Evolutionary conservation across 2,329 filamentous ascomycete genomes (phyloP).

Genomic region (Escovopsis weberi): DNA sequence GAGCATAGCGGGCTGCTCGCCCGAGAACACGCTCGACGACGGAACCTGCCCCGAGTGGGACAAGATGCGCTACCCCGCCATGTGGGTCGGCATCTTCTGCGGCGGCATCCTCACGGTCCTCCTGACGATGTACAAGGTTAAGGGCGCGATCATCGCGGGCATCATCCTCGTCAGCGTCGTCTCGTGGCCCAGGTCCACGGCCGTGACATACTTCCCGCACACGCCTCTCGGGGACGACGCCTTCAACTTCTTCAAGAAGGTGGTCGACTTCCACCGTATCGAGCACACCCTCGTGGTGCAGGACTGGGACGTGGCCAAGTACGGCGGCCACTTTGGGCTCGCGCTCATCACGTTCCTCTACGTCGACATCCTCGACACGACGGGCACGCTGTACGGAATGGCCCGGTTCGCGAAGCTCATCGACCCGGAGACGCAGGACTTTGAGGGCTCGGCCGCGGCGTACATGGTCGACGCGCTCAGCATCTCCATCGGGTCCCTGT

Average conservation of each 20-base stretch:
- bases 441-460: slow-evolving; percentile 70
- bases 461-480: slow-evolving; percentile 69
- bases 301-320: slow-evolving; percentile 54
- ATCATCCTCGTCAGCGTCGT: slow-evolving; percentile 77
- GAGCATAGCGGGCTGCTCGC: slow-evolving; percentile 57
- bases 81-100: slow-evolving; percentile 85
- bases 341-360: slow-evolving; percentile 83
- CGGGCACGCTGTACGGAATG: slow-evolving; percentile 81
- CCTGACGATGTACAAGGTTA: slow-evolving; percentile 73
- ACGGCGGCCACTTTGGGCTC: slow-evolving; percentile 64
- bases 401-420: slow-evolving; percentile 69
- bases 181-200: slow-evolving; percentile 67
- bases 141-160: slow-evolving; percentile 72
- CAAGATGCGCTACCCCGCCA: slow-evolving; percentile 70
- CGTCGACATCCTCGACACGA: slow-evolving; percentile 78
- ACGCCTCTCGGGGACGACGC: slow-evolving; percentile 49
- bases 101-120: slow-evolving; percentile 68
- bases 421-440: slow-evolving; percentile 72
- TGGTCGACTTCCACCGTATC: slow-evolving; percentile 74
- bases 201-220: slow-evolving; percentile 70
- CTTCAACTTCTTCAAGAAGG: slow-evolving; percentile 80
- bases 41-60: slow-evolving; percentile 46
- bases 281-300: slow-evolving; percentile 53
- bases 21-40: slow-evolving; percentile 22
- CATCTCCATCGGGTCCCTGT: slow-evolving; percentile 65